Evolutionary conservation across 2,329 filamentous ascomycete genomes (phyloP).

Genomic region (Penicillium sp.): DNA sequence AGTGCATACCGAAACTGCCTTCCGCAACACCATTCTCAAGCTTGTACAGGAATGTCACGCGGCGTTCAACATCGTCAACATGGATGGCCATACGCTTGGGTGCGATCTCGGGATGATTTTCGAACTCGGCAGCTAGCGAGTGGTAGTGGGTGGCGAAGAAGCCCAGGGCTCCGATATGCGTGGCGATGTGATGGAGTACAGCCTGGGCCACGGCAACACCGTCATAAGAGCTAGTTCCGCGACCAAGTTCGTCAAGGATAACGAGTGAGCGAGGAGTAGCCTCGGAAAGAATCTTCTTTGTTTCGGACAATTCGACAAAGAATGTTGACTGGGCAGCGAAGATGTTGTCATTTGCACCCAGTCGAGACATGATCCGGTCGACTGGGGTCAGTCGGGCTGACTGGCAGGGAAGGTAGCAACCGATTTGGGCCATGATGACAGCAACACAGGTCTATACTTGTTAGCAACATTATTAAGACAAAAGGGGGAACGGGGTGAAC

Average conservation of each 20-base stretch:
- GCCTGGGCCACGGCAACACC: conserved; percentile 95
- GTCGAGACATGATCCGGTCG: conserved; percentile 96
- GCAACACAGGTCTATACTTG: conserved; percentile 75
- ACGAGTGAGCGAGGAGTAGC: conserved; percentile 91
- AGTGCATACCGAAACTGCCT: conserved; percentile 98
- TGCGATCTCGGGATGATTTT: conserved; percentile 79
- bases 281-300: conserved; percentile 94
- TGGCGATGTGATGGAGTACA: conserved; percentile 92
- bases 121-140: conserved; percentile 86
- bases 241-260: conserved; percentile 92
- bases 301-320: conserved; percentile 95
- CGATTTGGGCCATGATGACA: conserved; percentile 96
- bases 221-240: conserved; percentile 92
- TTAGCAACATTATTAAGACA: conserved; percentile 22
- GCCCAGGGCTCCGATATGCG: conserved; percentile 86
- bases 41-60: conserved; percentile 96
- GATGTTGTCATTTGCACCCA: conserved; percentile 98
- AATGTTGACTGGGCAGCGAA: conserved; percentile 97
- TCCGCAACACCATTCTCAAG: conserved; percentile 91
- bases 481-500: conserved; percentile 25
- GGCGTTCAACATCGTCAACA: conserved; percentile 77
- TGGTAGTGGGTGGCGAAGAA: conserved; percentile 99
- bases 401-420: conserved; percentile 82
- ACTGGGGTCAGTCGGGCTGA: conserved; percentile 83
- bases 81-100: conserved; percentile 91